These are phyloP conservation scores for Basipetospora chlamydospora DNA, from an alignment of 2,329 filamentous ascomycete genomes.

Conservation along the genomic window DNA sequence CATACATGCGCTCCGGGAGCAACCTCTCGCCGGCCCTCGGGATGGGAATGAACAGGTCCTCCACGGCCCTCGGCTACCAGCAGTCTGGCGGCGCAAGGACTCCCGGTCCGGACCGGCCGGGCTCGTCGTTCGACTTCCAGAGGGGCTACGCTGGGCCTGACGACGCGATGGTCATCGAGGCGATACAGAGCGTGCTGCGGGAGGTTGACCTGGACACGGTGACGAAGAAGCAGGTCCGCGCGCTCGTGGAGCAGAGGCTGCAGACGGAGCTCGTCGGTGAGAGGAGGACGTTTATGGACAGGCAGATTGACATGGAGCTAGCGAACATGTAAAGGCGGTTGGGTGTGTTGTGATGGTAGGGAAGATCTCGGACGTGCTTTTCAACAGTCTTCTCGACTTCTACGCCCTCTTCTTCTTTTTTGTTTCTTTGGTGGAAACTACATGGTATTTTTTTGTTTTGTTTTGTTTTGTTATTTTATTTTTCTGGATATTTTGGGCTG, in stretches of 20 bases:
- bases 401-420: not conserved
- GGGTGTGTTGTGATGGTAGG: too few relatives aligned
- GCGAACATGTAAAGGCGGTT: constrained; percentile 61
- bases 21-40: constrained; percentile 31
- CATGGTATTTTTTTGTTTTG: not conserved
- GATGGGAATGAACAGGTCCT: constrained; percentile 22
- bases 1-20: constrained; percentile 35
- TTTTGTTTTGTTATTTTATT: not conserved
- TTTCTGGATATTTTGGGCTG: too few relatives aligned
- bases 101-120: constrained; percentile 29
- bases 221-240: constrained; percentile 92
- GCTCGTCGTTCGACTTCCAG: constrained; percentile 46
- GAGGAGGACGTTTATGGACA: constrained; percentile 76
- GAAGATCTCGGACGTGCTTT: too few relatives aligned
- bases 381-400: too few relatives aligned
- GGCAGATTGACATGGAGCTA: constrained; percentile 83
- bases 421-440: not conserved
- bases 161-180: constrained; percentile 67
- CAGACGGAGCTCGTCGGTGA: constrained; percentile 82
- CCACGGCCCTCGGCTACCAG: constrained; percentile 32
- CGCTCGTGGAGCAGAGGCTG: constrained; percentile 80
- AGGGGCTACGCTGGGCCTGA: constrained; percentile 51
- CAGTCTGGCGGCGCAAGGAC: constrained; percentile 30
- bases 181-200: constrained; percentile 65
- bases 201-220: constrained; percentile 94